A percentile compares a stretch with the other conserved stretches of the same genome.
These are phyloP conservation scores for Bruguiera sexangula DNA, from an alignment of 345 rosid species.

Conservation along the genomic window DNA sequence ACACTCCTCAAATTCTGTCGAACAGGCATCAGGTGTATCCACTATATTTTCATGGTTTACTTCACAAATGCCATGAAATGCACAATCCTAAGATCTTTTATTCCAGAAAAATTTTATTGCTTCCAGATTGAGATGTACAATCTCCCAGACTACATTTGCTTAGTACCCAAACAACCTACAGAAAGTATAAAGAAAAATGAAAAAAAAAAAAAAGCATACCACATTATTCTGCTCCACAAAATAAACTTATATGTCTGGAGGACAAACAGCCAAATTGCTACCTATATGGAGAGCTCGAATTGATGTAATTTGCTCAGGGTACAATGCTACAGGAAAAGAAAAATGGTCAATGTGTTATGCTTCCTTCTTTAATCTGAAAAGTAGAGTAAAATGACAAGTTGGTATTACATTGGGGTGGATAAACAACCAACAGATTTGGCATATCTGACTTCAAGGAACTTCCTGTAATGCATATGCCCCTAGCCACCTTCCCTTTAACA, in stretches of 20 bases:
- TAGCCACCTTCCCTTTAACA: conserved; percentile 57
- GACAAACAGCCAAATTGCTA: conserved; percentile 69
- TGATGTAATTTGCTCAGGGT: conserved; percentile 61
- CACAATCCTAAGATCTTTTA: too few relatives aligned
- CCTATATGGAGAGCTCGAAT: conserved; percentile 80
- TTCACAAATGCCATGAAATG: too few relatives aligned
- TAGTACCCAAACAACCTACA: too few relatives aligned
- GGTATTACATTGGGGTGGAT: conserved; percentile 83
- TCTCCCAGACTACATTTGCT: too few relatives aligned
- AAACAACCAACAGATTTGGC: conserved; percentile 57
- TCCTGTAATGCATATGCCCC: conserved; percentile 74
- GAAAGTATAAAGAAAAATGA: too few relatives aligned
- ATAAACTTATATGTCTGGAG: conserved; percentile 62
- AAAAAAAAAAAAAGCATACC: background rate
- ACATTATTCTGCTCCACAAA: background rate
- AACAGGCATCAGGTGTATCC: too few relatives aligned
- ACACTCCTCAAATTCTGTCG: too few relatives aligned
- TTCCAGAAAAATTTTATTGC: too few relatives aligned
- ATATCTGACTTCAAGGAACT: conserved; percentile 62
- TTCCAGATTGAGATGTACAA: too few relatives aligned
- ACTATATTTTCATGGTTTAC: too few relatives aligned
- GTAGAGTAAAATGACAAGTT: conserved; percentile 8
- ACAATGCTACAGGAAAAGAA: conserved; percentile 52
- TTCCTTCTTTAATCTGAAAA: background rate
- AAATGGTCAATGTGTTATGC: background rate